These are phyloP conservation scores for Neocallimastix lanati DNA, from an alignment of 192 early-diverging fungal genomes.

Conservation along the genomic window DNA sequence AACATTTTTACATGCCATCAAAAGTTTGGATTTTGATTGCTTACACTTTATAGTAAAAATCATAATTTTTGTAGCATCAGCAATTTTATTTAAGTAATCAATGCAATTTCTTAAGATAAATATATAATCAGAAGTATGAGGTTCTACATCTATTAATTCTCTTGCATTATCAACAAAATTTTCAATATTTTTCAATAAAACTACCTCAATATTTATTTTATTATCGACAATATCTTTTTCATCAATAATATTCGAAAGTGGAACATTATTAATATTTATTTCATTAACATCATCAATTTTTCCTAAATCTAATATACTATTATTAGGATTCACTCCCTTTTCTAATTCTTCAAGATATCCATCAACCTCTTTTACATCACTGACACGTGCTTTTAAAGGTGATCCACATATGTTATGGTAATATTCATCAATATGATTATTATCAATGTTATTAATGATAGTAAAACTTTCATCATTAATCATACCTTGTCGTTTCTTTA, in stretches of 20 bases:
- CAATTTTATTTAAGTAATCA: not conserved
- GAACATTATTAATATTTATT: not conserved
- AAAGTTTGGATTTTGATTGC: not conserved
- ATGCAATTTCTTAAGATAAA: not conserved
- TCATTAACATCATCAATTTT: not conserved
- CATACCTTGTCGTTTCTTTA: too few relatives aligned
- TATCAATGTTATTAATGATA: too few relatives aligned
- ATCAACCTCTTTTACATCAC: not conserved
- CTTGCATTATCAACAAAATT: not conserved
- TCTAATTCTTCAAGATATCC: not conserved
- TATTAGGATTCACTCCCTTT: not conserved
- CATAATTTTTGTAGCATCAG: not conserved
- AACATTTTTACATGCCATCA: not conserved
- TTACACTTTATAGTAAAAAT: not conserved
- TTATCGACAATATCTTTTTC: not conserved
- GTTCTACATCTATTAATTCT: not conserved
- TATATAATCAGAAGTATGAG: not conserved
- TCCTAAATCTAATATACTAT: not conserved
- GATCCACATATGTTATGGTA: too few relatives aligned
- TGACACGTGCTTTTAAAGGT: too few relatives aligned
- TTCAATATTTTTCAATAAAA: not conserved
- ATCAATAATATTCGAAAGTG: not conserved
- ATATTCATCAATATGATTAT: too few relatives aligned
- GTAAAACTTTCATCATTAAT: too few relatives aligned
- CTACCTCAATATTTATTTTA: not conserved